Evolutionary conservation across 2,329 filamentous ascomycete species (phyloP), one percentile per base, ranked within the genome.

Genomic region (Colletotrichum sp.): DNA sequence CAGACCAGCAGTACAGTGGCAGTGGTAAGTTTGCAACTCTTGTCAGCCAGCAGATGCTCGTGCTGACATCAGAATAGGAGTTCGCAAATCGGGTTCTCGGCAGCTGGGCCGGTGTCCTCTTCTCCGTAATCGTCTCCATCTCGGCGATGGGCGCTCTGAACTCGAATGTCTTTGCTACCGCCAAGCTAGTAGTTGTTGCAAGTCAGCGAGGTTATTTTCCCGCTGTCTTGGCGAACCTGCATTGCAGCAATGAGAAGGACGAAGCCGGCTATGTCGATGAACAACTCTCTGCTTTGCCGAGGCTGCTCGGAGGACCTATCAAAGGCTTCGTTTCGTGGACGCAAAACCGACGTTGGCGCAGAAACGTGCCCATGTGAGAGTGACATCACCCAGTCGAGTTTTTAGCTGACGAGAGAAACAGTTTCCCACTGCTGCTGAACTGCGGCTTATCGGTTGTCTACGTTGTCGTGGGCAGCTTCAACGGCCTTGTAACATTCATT

Each of bases 141-240:
- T 86, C 85, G 28, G 85, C 85, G 69, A 83, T 85, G 69, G 86
- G 86, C 3, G 84, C 84, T 13, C 82, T 88, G 26, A 86, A 86
- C 55, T 84, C 85, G 72, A 88, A 87, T 72, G 81, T 87, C 64
- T 89, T 89, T 80, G 83, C 86, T 18, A 83, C 84, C 4, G 84
- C 86, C 49, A 85, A 85, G 76, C 81, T 88, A 39, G 85, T 82
- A 52, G 83, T 86, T 60, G 84, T 84, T 65, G 85, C 84, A 32
- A 81, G 79, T 52, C 79, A 80, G 69, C 80, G 81, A 75, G 77
- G 79, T 69, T 82, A 81, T 77, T 80, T 82, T 39, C 80, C 81
- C 64, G 75, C 75, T 24, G 68, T 80, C 36, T 69, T 82, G 68
- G 79, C 79, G 67, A 82, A 81, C 78, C 64, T 80, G 55, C 80